Evolutionary conservation across 179 eudicot genomes (phyloP), one percentile per base, ranked within the genome.

Genomic region (Beta macrorhiza): DNA sequence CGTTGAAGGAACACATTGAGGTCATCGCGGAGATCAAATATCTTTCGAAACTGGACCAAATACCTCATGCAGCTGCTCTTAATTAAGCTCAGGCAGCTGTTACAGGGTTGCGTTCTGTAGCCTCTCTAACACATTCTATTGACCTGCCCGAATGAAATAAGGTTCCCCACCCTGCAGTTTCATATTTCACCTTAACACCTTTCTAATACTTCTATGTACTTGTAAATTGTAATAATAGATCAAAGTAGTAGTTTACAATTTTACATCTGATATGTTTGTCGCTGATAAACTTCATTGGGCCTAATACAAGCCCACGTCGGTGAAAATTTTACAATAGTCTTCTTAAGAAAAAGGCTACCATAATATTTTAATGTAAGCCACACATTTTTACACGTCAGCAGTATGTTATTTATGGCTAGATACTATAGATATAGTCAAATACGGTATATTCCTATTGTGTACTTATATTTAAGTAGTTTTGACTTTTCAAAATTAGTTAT

Each of bases 11-110:
- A 95, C 32, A 73, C 84, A 82, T 87, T 85, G 79, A 95, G 89
- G 16, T 93, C 97, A 72, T 95, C 97, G 9, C 92, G 85, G 32
- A 95, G 82, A 67, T 95, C 98, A 49, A 63, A 95, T 42, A 95
- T 88, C 87, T 93, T 95, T 5, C 98, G 93, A 81, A 95, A 95
- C 86, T 88, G 90, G 76, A 95, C 92, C 67, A 95, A 88, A 75
- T 95, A 95, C 20, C 86, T 78, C 87, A 95, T 75, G 80, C 98
- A 95, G 57, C 90, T 78, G 13, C 76, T 80, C 89, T 91, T 93
- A 80, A 95, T 0, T 29, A 29, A 29, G 89, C 74, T 91, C 86
- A 9, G 91, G 92, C 79, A 95, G 80, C 80, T 87, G 89, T 87
- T 92, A 95, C 1, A 95, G 85, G 62, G 87, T 80, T 7, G 97